phyloP scores from a whole-genome alignment of 106 monocot species.

The Cymbidium sinense region DNA sequence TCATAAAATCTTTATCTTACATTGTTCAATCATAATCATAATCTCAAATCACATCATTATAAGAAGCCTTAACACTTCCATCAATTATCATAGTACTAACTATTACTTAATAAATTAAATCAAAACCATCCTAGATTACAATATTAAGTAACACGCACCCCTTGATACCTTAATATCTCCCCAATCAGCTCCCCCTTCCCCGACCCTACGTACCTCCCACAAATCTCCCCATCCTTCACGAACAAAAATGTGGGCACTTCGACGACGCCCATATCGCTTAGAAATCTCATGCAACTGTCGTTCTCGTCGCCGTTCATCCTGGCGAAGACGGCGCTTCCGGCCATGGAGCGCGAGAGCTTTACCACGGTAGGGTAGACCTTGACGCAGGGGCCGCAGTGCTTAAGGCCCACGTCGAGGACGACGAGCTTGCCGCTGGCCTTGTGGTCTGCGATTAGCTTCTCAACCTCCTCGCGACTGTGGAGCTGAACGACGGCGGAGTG shows the following conservation, averaged over 20 bases:
- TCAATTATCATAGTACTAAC: no score
- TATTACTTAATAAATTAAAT: no score
- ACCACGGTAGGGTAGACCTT: conserved; percentile 92
- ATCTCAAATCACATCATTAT: not conserved
- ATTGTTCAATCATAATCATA: not conserved
- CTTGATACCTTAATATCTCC: conserved; percentile 91
- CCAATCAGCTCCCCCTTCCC: conserved; percentile 95
- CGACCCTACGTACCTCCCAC: conserved; percentile 83
- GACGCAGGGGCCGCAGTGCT: conserved; percentile 96
- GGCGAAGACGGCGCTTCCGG: conserved; percentile 62
- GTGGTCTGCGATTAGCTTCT: conserved; percentile 42
- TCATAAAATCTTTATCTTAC: no score
- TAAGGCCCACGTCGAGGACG: conserved; percentile 91
- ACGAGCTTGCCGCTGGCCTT: conserved; percentile 49
- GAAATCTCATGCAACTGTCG: conserved; percentile 88
- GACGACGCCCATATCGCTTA: conserved; percentile 73
- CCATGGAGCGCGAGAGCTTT: conserved; percentile 80
- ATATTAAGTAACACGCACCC: conserved; percentile 54
- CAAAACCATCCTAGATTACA: no score
- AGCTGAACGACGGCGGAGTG: conserved; percentile 79
- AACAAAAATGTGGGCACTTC: conserved; percentile 95
- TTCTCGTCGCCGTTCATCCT: conserved; percentile 99
- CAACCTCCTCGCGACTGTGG: conserved; percentile 56
- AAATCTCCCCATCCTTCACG: conserved; percentile 53
- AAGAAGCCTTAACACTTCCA: not conserved